Evolutionary conservation across 352 stramenopile species (phyloP).

Genomic region (Globisporangium radiosum): DNA sequence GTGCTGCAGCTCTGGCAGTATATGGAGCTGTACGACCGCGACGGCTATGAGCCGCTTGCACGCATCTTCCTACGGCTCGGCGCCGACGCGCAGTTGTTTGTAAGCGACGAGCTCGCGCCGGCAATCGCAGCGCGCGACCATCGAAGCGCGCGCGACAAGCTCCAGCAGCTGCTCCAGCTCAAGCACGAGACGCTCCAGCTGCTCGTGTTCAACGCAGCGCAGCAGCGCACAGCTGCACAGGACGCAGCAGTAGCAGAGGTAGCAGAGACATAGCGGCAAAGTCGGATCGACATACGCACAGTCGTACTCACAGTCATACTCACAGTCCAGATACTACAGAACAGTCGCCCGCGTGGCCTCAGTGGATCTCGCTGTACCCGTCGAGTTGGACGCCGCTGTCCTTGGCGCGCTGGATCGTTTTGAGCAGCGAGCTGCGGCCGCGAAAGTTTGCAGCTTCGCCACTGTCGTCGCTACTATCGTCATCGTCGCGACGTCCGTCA

Average conservation of each 20-base stretch:
- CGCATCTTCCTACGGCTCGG: constrained; percentile 40
- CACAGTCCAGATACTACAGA: too few species aligned
- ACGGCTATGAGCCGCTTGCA: constrained; percentile 32
- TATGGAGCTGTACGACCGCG: constrained; percentile 52
- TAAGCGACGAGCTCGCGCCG: constrained; percentile 24
- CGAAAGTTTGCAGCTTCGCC: not conserved
- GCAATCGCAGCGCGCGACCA: constrained; percentile 22
- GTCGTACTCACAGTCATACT: not conserved
- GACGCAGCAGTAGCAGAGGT: constrained; percentile 11
- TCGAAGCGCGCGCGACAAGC: constrained; percentile 29
- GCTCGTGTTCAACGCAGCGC: constrained; percentile 42
- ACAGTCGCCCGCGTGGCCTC: not conserved
- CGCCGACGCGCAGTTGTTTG: constrained; percentile 41
- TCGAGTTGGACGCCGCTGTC: constrained; percentile 14
- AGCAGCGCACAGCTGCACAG: constrained; percentile 17
- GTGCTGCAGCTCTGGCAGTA: constrained; percentile 38
- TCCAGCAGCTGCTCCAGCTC: constrained; percentile 39
- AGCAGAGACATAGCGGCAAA: too few species aligned
- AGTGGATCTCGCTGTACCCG: constrained; percentile 26
- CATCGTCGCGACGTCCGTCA: not conserved
- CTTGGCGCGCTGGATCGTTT: constrained; percentile 25
- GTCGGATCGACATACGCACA: not conserved
- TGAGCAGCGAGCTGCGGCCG: constrained; percentile 15
- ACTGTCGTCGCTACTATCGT: not conserved
- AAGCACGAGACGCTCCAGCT: constrained; percentile 62